phyloP scores from a whole-genome alignment of 768 basidiomycete species.

The Paxillus ammoniavirescens region DNA sequence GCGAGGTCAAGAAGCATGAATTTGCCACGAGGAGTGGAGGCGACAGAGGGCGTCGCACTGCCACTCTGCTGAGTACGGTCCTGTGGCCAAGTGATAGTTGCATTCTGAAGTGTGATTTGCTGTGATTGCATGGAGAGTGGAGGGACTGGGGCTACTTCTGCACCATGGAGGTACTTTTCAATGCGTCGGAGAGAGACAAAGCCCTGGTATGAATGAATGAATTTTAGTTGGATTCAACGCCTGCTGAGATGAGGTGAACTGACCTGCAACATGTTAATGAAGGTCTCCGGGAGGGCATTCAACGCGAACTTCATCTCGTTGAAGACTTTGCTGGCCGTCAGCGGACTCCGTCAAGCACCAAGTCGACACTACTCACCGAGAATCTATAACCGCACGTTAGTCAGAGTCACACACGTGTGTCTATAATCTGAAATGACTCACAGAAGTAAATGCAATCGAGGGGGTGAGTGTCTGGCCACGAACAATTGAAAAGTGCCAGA shows the following conservation, averaged over 20 bases:
- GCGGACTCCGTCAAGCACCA: not conserved
- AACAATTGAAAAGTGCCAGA: constrained; percentile 74
- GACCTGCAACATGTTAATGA: constrained; percentile 87
- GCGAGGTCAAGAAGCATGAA: constrained; percentile 81
- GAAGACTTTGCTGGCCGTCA: constrained; percentile 54
- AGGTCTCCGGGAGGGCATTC: constrained; percentile 85
- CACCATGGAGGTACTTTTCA: constrained; percentile 79
- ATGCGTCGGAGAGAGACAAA: constrained; percentile 87
- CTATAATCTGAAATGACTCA: constrained; percentile 27
- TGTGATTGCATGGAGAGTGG: constrained; percentile 56
- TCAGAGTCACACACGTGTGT: not conserved
- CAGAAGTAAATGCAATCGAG: constrained; percentile 79
- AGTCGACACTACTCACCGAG: constrained; percentile 32
- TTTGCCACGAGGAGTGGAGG: constrained; percentile 72
- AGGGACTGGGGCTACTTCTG: constrained; percentile 66
- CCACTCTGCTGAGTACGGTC: constrained; percentile 53
- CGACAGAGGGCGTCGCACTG: constrained; percentile 48
- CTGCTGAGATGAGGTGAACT: not conserved
- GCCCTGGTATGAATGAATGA: constrained; percentile 39
- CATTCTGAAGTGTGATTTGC: constrained; percentile 74
- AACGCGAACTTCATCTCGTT: constrained; percentile 85
- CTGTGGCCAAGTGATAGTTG: constrained; percentile 89
- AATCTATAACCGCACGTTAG: constrained; percentile 28
- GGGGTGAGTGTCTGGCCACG: constrained; percentile 71
- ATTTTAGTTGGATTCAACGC: not conserved